These are phyloP conservation scores for Leccinellum albellum DNA, from an alignment of 768 basidiomycete species.

Conservation along the genomic window DNA sequence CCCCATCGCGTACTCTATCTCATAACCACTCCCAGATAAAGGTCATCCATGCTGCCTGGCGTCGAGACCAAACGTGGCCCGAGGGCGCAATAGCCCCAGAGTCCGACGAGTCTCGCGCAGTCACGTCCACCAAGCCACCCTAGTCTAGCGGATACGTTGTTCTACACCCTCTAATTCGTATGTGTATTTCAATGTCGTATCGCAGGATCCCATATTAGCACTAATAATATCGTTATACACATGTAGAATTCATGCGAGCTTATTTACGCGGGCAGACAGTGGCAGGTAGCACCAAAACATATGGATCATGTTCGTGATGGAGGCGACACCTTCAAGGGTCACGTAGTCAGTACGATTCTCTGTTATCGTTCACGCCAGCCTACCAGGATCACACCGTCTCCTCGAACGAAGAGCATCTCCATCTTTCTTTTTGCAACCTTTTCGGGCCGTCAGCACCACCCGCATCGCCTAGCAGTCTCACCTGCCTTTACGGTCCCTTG, in stretches of 20 bases:
- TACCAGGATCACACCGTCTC: slow-evolving; percentile 95
- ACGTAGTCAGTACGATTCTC: slow-evolving; percentile 11
- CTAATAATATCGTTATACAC: slow-evolving; percentile 10
- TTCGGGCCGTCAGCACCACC: not conserved
- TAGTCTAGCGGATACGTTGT: not conserved
- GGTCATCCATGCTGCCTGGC: slow-evolving; percentile 70
- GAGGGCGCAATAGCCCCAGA: slow-evolving; percentile 54
- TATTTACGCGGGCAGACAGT: slow-evolving; percentile 30
- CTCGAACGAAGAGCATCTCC: slow-evolving; percentile 97
- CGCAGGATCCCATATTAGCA: not conserved
- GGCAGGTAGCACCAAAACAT: not conserved
- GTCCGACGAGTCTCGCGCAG: slow-evolving; percentile 47
- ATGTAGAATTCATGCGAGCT: slow-evolving; percentile 6
- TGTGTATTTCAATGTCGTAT: slow-evolving; percentile 3
- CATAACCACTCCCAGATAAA: slow-evolving; percentile 50
- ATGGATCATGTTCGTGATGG: slow-evolving; percentile 61
- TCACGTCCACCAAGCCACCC: slow-evolving; percentile 1
- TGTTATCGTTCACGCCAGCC: slow-evolving; percentile 23
- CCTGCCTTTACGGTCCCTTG: slow-evolving; percentile 65
- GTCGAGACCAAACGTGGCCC: slow-evolving; percentile 77
- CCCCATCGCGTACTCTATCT: not conserved
- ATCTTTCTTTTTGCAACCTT: slow-evolving; percentile 91
- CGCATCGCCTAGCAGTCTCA: not conserved
- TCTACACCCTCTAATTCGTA: not conserved
- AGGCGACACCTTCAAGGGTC: slow-evolving; percentile 61